Base-by-base conservation (phyloP, 768 basidiomycete species). In the Mycena amicta region DNA sequence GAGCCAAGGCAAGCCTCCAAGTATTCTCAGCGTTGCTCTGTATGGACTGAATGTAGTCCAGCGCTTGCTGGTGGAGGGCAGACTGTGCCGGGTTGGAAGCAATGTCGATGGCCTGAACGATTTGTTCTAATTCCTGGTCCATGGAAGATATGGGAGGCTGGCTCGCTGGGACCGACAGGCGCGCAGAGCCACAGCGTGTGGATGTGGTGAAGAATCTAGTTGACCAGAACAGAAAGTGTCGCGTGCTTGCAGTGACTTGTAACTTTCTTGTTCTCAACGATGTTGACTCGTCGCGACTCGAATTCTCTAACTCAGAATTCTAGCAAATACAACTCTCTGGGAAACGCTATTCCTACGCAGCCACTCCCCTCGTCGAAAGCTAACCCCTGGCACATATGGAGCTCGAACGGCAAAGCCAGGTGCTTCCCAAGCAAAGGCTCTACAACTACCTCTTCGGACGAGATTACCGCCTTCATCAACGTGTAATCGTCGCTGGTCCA, bases 61-160 rank as follows among this genome's bases (percentile, higher is more conserved):
- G 79, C 30, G 95, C 95, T 71, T 95, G 89, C 57, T 87, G 89
- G 74, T 95, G 92, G 30, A 96, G 75, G 26, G 82, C 71, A 55
- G 76, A 78, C 72, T 87, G 89, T 15, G 79, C 76, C 53, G 88
- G 89, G 77, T 94, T 89, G 59, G 90, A 90, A 51, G 94, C 95
- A 75, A 96, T 89, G 69, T 83, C 77, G 73, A 95, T 93, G 49
- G 95, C 95, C 75, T 88, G 89, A 18, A 90, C 85, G 62, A 91
- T 79, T 70, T 85, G 88, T 64, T 88, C 83, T 66, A 89, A 79
- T 76, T 90, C 86, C 33, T 45, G 43, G 8, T 13, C 13, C 12
- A 45, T 45, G 13, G 43, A 8, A n/a, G 43, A n/a, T n/a, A n/a
- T 23, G 13, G 43, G 8, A 45, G 22, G 8, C 6, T 6, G 43